phyloP scores from a whole-genome alignment of 306 rosid species.

The Abrus precatorius region DNA sequence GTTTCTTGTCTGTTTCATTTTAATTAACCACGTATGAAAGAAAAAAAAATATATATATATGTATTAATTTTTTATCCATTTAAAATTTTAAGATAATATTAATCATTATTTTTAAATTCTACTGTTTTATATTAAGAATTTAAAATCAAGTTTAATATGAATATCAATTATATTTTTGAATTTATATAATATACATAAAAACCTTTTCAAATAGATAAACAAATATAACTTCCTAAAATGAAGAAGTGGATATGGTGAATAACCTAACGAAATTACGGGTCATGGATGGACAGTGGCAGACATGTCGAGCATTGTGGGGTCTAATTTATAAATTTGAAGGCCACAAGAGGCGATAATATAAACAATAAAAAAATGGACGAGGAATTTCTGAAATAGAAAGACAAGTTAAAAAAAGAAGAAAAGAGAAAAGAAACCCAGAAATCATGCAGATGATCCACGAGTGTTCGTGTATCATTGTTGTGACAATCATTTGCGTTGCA shows the following conservation, averaged over 20 bases:
- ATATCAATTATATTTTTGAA: too few relatives aligned
- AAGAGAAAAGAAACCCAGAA: conserved; percentile 19
- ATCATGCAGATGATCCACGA: conserved; percentile 51
- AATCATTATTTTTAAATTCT: too few relatives aligned
- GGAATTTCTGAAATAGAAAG: not conserved
- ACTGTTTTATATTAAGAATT: too few relatives aligned
- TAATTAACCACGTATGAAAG: too few relatives aligned
- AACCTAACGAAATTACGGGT: not conserved
- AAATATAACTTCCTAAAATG: not conserved
- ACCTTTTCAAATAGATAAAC: too few relatives aligned
- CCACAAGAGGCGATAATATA: not conserved
- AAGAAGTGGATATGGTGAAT: conserved; percentile 1
- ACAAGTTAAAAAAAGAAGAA: not conserved
- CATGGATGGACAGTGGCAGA: conserved; percentile 40
- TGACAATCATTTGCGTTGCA: conserved; percentile 49
- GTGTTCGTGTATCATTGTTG: conserved; percentile 44
- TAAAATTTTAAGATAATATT: too few relatives aligned
- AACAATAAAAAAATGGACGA: not conserved
- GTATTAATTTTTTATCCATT: too few relatives aligned
- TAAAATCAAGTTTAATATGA: too few relatives aligned
- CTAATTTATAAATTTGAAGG: not conserved
- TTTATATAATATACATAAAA: too few relatives aligned
- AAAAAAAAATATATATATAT: too few relatives aligned
- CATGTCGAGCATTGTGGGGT: conserved; percentile 39
- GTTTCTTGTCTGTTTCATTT: too few relatives aligned